phyloP scores from a whole-genome alignment of 257 asterid genomes.

The Craterostigma plantagineum region DNA sequence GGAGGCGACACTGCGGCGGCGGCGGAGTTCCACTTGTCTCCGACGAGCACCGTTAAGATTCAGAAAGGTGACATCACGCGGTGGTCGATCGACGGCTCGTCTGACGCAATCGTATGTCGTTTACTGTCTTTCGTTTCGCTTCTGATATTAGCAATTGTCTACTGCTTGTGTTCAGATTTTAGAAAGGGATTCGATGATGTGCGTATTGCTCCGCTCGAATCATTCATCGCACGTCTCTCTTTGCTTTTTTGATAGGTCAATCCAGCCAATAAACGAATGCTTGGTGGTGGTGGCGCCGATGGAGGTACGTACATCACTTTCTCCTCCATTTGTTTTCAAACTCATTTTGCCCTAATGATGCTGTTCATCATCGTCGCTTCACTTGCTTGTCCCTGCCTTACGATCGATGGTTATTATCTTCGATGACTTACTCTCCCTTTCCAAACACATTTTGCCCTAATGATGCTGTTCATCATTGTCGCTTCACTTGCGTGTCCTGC shows the following conservation, averaged over 20 bases:
- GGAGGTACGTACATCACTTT: constrained; percentile 55
- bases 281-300: constrained; percentile 96
- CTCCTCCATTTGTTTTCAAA: constrained; percentile 4
- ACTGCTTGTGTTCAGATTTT: no score
- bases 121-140: constrained; percentile 2
- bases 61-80: constrained; percentile 72
- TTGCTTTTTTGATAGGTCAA: constrained; percentile 40
- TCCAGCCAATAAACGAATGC: constrained; percentile 90
- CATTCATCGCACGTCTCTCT: background rate
- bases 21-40: constrained; percentile 29
- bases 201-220: no score
- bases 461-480: no score
- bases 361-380: no score
- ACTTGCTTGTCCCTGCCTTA: no score
- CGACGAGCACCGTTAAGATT: constrained; percentile 41
- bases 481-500: no score
- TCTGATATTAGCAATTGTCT: no score
- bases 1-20: constrained; percentile 11
- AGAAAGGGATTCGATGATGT: no score
- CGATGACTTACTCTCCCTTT: no score
- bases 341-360: background rate
- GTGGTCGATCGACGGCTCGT: constrained; percentile 76
- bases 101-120: constrained; percentile 79
- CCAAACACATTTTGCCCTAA: no score
- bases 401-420: no score